Conservation (phyloP, 257 asterid species). For the Penstemon davidsonii region DNA sequence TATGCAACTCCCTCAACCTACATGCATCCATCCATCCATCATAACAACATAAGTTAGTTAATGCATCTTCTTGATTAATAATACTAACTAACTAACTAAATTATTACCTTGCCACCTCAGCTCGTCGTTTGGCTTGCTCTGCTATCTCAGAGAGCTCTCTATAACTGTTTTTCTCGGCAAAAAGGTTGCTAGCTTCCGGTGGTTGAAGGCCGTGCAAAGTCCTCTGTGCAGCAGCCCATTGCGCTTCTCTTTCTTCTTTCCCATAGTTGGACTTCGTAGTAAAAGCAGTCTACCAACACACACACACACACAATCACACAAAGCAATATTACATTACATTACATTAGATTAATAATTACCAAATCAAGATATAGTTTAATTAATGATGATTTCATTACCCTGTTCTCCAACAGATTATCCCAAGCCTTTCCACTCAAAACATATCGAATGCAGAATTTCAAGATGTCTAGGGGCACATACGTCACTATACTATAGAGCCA, state of each 20-base stretch:
- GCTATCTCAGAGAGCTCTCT: constrained; percentile 90
- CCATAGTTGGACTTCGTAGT: constrained; percentile 91
- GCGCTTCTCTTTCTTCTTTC: constrained; percentile 93
- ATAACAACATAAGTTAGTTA: too few relatives aligned
- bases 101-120: constrained; percentile 83
- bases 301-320: background rate
- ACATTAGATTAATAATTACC: background rate
- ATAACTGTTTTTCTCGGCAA: constrained; percentile 75
- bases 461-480: constrained; percentile 73
- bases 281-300: constrained; percentile 64
- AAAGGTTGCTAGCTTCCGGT: constrained; percentile 56
- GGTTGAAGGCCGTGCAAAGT: constrained; percentile 92
- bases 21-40: background rate
- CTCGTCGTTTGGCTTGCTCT: constrained; percentile 89
- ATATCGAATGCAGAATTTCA: constrained; percentile 79
- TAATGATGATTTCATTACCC: constrained; percentile 40
- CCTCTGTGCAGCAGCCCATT: constrained; percentile 95
- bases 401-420: constrained; percentile 76
- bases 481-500: constrained; percentile 75
- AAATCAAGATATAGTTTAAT: background rate
- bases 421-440: constrained; percentile 89
- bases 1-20: constrained; percentile 82
- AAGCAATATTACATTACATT: too few relatives aligned
- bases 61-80: too few relatives aligned
- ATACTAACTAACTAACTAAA: too few relatives aligned